These are phyloP conservation scores for Podospora bellae-mahoneyi DNA, from an alignment of 495 filamentous ascomycete genomes.

Conservation along the genomic window DNA sequence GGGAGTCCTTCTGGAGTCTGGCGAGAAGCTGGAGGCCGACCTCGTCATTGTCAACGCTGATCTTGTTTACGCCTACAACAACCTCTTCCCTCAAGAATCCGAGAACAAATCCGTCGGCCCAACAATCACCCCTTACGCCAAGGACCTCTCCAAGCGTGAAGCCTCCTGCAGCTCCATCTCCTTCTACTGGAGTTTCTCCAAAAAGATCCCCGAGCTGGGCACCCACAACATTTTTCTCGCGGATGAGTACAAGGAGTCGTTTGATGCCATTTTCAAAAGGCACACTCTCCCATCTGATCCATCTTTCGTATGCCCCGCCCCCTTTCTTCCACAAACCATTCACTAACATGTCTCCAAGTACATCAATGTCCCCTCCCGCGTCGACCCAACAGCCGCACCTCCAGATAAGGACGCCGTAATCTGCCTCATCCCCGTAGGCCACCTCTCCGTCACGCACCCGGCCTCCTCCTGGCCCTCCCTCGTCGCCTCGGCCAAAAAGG, in stretches of 20 bases:
- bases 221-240: slow-evolving; percentile 74
- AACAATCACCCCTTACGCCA: slow-evolving; percentile 36
- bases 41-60: slow-evolving; percentile 66
- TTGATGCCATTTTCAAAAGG: slow-evolving; percentile 66
- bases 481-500: slow-evolving; percentile 48
- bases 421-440: slow-evolving; percentile 65
- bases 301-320: slow-evolving; percentile 48
- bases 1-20: slow-evolving; percentile 53
- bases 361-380: slow-evolving; percentile 64
- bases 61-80: slow-evolving; percentile 66
- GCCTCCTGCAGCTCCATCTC: slow-evolving; percentile 68
- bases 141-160: slow-evolving; percentile 44
- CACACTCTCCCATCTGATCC: slow-evolving; percentile 60
- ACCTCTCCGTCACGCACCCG: slow-evolving; percentile 48
- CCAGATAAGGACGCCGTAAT: slow-evolving; percentile 58
- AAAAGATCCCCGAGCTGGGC: slow-evolving; percentile 53
- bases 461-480: slow-evolving; percentile 54
- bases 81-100: slow-evolving; percentile 47
- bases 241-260: slow-evolving; percentile 62
- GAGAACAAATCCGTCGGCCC: slow-evolving; percentile 6
- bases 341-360: slow-evolving; percentile 36
- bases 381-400: slow-evolving; percentile 64
- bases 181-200: slow-evolving; percentile 66
- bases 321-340: not conserved
- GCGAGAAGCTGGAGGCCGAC: slow-evolving; percentile 54